Evolutionary conservation across 108 stramenopile genomes (phyloP).

Genomic region (Nitzschia sp.): DNA sequence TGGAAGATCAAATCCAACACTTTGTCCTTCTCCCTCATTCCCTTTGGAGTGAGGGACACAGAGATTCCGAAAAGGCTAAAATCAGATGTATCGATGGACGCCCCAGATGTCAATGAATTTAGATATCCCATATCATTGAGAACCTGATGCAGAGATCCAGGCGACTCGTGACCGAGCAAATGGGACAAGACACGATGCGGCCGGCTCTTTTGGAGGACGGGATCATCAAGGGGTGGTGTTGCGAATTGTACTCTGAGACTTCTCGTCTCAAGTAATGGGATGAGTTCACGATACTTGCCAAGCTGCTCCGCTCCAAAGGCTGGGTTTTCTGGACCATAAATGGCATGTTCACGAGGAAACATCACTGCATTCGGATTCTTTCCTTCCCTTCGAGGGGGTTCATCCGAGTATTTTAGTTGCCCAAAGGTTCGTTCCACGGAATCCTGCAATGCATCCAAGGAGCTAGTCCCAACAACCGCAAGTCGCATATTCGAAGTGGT

Average conservation of each 20-base stretch:
- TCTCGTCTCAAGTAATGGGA: constrained; percentile 88
- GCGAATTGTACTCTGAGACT: constrained; percentile 86
- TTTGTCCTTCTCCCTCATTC: constrained; percentile 67
- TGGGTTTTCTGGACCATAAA: constrained; percentile 50
- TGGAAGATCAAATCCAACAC: constrained; percentile 78
- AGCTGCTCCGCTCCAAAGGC: constrained; percentile 78
- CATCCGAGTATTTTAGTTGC: constrained; percentile 44
- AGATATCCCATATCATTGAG: constrained; percentile 80
- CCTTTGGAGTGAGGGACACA: constrained; percentile 80
- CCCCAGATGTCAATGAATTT: constrained; percentile 78
- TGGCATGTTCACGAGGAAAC: constrained; percentile 73
- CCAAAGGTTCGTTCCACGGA: constrained; percentile 81
- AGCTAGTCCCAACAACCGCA: constrained; percentile 82
- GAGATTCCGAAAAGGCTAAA: constrained; percentile 73
- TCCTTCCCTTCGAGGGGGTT: constrained; percentile 45
- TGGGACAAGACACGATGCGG: constrained; percentile 90
- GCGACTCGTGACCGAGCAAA: constrained; percentile 96
- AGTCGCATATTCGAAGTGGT: constrained; percentile 85
- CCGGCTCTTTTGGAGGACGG: constrained; percentile 52
- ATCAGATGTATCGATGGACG: constrained; percentile 63
- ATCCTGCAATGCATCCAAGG: constrained; percentile 81
- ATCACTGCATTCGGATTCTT: constrained; percentile 32
- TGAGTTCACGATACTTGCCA: constrained; percentile 70
- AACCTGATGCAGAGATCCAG: constrained; percentile 83
- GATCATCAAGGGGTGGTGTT: constrained; percentile 86